Percentiles rank a stretch among this genome's conserved stretches.
Conservation (phyloP, 202 grass and related monocot genomes). For the Musa balbisiana region DNA sequence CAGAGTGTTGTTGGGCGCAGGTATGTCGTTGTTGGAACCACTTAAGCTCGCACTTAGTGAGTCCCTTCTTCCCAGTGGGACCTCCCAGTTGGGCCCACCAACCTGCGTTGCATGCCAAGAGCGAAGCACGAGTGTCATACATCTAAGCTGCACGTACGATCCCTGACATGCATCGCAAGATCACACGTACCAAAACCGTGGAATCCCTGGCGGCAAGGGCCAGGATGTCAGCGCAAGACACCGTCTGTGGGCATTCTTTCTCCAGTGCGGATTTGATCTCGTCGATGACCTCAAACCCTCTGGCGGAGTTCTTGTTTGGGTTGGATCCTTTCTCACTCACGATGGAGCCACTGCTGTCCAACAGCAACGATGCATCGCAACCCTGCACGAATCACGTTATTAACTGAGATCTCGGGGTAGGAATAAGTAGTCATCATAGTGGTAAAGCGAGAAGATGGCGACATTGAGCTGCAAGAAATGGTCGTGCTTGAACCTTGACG, state of each 20-base stretch:
- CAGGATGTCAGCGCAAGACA: conserved; percentile 7
- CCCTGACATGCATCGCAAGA: neutral
- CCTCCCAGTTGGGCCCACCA: conserved; percentile 6
- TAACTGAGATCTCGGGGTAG: neutral
- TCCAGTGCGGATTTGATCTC: conserved; percentile 13
- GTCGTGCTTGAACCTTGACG: neutral
- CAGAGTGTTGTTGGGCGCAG: conserved; percentile 17
- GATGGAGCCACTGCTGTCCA: conserved; percentile 6
- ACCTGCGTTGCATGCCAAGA: neutral
- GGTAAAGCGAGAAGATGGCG: no score
- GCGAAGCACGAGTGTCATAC: no score
- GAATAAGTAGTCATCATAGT: no score
- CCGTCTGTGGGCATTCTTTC: conserved; percentile 10
- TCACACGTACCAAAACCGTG: neutral
- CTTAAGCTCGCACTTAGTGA: conserved; percentile 7
- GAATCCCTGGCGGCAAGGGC: conserved; percentile 11
- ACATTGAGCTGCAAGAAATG: no score
- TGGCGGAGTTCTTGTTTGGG: conserved; percentile 2
- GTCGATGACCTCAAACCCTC: conserved; percentile 19
- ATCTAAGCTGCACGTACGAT: no score
- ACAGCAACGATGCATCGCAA: conserved; percentile 6
- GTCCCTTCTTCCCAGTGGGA: conserved; percentile 15
- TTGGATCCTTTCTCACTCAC: neutral
- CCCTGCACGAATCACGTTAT: neutral
- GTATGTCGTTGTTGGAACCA: conserved; percentile 17